Evolutionary conservation across 306 rosid species (phyloP).

Genomic region (Luffa acutangula): DNA sequence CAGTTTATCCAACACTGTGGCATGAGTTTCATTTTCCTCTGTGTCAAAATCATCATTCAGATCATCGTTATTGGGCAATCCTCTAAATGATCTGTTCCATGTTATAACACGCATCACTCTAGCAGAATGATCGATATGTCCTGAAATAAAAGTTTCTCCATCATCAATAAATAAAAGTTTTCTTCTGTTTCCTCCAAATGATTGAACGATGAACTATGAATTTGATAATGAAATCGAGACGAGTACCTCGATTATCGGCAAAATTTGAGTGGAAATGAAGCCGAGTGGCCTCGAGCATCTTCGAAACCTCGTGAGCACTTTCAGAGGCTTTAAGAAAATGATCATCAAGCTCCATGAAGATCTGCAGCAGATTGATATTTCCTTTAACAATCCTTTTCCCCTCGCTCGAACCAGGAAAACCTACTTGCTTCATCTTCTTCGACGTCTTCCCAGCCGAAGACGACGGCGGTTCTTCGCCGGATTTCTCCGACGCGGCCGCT

Average conservation of each 20-base stretch:
- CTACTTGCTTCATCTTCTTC: conserved; percentile 45
- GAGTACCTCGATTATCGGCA: conserved; percentile 84
- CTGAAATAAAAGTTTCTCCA: conserved; percentile 23
- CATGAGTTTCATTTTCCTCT: conserved; percentile 86
- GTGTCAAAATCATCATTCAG: conserved; percentile 67
- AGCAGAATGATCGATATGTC: conserved; percentile 91
- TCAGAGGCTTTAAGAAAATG: conserved; percentile 86
- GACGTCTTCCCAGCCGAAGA: conserved; percentile 8
- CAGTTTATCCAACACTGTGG: conserved; percentile 83
- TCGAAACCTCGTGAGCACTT: conserved; percentile 82
- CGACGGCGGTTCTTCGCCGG: conserved; percentile 19
- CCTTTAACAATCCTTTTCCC: conserved; percentile 37
- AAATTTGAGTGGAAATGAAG: conserved; percentile 94
- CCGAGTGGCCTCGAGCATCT: conserved; percentile 90
- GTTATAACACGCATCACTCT: conserved; percentile 89
- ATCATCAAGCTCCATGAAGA: conserved; percentile 56
- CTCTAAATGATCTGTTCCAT: conserved; percentile 85
- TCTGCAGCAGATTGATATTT: conserved; percentile 24
- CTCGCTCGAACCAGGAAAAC: conserved; percentile 18
- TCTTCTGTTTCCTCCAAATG: not conserved
- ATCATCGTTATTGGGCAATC: conserved; percentile 37
- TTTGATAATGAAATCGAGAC: not conserved
- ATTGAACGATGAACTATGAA: not conserved
- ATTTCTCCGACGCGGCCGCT: conserved; percentile 17
- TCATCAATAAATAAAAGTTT: not conserved